Percentiles rank a stretch among this genome's conserved stretches.
Conservation (phyloP, 2,329 filamentous ascomycete genomes). For the Fusarium austroafricanum region DNA sequence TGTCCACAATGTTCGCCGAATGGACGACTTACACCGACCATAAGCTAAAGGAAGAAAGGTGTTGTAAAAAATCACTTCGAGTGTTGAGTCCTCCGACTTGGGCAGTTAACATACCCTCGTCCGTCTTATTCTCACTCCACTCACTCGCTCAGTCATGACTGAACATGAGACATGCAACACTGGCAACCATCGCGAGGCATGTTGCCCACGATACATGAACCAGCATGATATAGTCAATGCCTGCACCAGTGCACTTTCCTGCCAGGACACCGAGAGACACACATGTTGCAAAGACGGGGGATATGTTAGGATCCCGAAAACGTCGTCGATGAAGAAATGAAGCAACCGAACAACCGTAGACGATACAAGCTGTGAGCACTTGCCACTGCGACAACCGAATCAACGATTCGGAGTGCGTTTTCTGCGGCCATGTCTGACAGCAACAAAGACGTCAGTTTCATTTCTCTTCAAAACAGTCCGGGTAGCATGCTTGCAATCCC, state of each 20-base stretch:
- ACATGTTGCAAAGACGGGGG: constrained; percentile 36
- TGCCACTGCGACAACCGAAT: constrained; percentile 36
- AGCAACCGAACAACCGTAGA: constrained; percentile 42
- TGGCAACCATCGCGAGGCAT: constrained; percentile 42
- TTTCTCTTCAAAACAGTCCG: constrained; percentile 9
- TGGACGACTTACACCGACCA: background rate
- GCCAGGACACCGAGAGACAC: constrained; percentile 30
- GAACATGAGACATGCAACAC: constrained; percentile 23
- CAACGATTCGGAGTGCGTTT: constrained; percentile 20
- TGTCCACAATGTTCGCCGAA: background rate
- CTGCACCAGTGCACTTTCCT: constrained; percentile 36
- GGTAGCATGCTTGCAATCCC: background rate
- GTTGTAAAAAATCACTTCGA: background rate
- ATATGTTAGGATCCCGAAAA: constrained; percentile 29
- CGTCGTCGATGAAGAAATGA: constrained; percentile 42
- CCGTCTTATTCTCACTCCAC: background rate
- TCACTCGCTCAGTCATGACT: constrained; percentile 13
- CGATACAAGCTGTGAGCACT: constrained; percentile 38
- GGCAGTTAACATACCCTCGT: constrained; percentile 14
- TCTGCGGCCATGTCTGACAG: constrained; percentile 31
- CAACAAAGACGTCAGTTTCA: constrained; percentile 33
- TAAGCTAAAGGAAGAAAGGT: background rate
- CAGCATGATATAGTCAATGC: constrained; percentile 38
- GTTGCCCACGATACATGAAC: constrained; percentile 44
- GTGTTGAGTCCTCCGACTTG: background rate